Evolutionary conservation across 805 yeast genomes (phyloP).

Genomic region (Ogataea ramenticola): DNA sequence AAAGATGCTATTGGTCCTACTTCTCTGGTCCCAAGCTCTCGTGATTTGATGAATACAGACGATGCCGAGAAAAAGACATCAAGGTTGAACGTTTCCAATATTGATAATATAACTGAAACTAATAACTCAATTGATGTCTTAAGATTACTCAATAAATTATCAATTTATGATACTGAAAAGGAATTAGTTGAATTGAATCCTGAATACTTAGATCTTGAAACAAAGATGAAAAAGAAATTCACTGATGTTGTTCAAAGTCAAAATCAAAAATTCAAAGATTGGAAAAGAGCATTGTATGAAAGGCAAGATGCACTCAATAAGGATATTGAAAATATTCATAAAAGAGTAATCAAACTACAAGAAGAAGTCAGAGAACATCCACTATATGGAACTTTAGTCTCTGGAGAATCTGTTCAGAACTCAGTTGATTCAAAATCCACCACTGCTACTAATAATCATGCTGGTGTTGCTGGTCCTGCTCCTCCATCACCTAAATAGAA

Average conservation of each 20-base stretch:
- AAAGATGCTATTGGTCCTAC: conserved; percentile 16
- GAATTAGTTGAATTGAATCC: conserved; percentile 37
- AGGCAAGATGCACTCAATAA: conserved; percentile 50
- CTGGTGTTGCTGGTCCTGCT: no score
- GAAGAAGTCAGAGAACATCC: conserved; percentile 2
- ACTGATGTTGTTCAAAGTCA: conserved; percentile 37
- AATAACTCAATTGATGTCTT: conserved; percentile 28
- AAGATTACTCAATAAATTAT: conserved; percentile 29
- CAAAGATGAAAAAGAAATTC: conserved; percentile 34
- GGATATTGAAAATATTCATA: conserved; percentile 40
- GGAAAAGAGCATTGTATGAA: conserved; percentile 49
- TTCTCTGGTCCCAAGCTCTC: conserved; percentile 9
- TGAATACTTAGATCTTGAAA: conserved; percentile 36
- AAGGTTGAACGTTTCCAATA: conserved; percentile 1
- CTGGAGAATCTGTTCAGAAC: no score
- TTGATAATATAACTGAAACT: conserved; percentile 21
- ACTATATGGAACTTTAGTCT: background rate
- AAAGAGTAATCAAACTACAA: conserved; percentile 30
- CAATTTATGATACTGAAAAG: conserved; percentile 30
- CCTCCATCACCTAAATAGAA: no score
- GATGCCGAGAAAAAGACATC: conserved; percentile 6
- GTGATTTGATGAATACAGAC: background rate
- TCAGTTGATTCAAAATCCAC: no score
- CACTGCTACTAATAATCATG: no score
- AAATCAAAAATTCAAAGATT: conserved; percentile 51